Percentiles rank a stretch among this genome's conserved stretches.
phyloP scores from a whole-genome alignment of 208 protist species.

The Giardia duodenalis region DNA sequence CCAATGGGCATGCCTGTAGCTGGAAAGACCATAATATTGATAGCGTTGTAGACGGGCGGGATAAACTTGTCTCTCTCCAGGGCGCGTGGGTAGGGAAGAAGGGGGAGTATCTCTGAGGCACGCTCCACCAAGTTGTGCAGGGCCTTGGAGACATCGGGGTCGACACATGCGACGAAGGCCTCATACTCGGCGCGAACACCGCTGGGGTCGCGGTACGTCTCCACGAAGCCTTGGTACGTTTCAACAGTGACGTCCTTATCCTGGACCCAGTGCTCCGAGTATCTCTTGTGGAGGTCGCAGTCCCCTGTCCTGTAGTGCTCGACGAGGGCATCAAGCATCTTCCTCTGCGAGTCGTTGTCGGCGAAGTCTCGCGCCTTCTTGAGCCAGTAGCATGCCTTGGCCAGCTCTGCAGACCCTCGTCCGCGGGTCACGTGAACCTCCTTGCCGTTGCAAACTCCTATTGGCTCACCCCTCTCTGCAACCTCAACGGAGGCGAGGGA shows the following conservation, averaged over 20 bases:
- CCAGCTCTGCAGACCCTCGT: not conserved
- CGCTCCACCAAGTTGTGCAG: slow-evolving; percentile 34
- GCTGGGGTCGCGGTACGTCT: slow-evolving; percentile 44
- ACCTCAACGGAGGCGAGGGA: not conserved
- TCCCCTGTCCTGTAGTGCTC: slow-evolving; percentile 19
- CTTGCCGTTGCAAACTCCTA: not conserved
- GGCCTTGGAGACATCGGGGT: not conserved
- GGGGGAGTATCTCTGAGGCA: slow-evolving; percentile 4
- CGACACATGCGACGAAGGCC: slow-evolving; percentile 41
- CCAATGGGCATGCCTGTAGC: slow-evolving; percentile 44
- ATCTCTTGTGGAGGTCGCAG: slow-evolving; percentile 18
- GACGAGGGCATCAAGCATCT: slow-evolving; percentile 15
- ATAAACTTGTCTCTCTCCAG: slow-evolving; percentile 41
- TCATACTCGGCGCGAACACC: slow-evolving; percentile 43
- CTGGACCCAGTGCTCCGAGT: slow-evolving; percentile 38
- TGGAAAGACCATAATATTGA: slow-evolving; percentile 41
- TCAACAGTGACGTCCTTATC: slow-evolving; percentile 41
- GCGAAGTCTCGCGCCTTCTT: not conserved
- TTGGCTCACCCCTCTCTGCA: not conserved
- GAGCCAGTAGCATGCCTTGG: not conserved
- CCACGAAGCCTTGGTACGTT: slow-evolving; percentile 44
- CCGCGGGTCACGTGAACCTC: not conserved
- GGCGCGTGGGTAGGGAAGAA: slow-evolving; percentile 31
- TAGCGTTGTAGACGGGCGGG: slow-evolving; percentile 40
- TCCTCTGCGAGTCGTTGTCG: not conserved